phyloP scores from a whole-genome alignment of 2,329 filamentous ascomycete species.

The Calonectria fujianensis region DNA sequence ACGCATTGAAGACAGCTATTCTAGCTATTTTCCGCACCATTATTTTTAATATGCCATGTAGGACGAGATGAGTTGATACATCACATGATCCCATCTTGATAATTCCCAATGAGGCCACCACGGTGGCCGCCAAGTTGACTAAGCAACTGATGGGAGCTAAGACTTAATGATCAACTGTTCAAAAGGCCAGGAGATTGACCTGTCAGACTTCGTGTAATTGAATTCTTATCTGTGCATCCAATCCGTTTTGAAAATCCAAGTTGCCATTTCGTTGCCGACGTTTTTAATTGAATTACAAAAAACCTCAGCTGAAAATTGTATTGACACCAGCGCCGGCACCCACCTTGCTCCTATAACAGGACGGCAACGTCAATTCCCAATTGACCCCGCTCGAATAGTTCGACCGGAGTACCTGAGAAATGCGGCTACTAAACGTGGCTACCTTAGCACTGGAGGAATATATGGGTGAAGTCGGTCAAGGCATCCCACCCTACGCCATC shows the following conservation, averaged over 20 bases:
- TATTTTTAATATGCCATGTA: not conserved
- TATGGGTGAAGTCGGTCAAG: slow-evolving; percentile 18
- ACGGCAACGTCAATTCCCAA: not conserved
- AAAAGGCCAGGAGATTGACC: not conserved
- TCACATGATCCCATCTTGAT: not conserved
- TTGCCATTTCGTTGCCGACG: not conserved
- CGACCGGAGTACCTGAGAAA: not conserved
- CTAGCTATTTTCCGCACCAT: not conserved
- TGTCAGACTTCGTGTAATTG: not conserved
- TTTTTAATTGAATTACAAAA: not conserved
- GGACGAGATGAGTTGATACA: not conserved
- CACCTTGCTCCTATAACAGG: not conserved
- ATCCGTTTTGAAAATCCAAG: not conserved
- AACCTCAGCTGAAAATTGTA: no score
- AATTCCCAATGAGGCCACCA: not conserved
- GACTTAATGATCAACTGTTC: not conserved
- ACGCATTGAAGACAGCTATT: not conserved
- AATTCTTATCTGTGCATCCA: not conserved
- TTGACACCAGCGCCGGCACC: no score
- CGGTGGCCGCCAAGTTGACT: not conserved
- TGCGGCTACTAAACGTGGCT: slow-evolving; percentile 15
- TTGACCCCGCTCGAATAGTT: not conserved
- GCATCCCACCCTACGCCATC: slow-evolving; percentile 9
- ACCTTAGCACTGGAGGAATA: slow-evolving; percentile 24
- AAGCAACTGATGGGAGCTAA: not conserved